Conservation (phyloP, 2,329 filamentous ascomycete genomes). For the Fusarium avenaceum region DNA sequence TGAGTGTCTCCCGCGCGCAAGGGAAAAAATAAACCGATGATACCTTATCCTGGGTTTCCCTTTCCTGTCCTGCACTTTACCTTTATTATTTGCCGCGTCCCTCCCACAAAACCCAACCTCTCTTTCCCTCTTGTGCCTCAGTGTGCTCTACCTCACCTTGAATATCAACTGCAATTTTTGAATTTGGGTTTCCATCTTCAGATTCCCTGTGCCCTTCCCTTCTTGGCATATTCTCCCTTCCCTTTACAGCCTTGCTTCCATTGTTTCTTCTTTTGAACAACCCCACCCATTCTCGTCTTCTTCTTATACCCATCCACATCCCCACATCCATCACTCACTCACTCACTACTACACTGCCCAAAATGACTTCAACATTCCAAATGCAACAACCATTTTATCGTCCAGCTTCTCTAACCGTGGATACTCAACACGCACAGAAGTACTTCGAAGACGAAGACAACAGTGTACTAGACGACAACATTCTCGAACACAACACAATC, state of each 20-base stretch:
- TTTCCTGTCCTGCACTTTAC: background rate
- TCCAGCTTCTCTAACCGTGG: conserved; percentile 64
- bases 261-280: conserved; percentile 36
- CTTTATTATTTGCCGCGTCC: conserved; percentile 50
- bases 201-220: conserved; percentile 37
- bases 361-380: conserved; percentile 65
- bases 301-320: conserved; percentile 32
- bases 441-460: conserved; percentile 72
- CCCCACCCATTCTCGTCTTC: conserved; percentile 23
- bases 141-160: conserved; percentile 44
- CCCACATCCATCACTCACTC: conserved; percentile 29
- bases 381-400: conserved; percentile 66
- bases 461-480: conserved; percentile 71
- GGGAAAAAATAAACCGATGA: conserved; percentile 37
- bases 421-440: conserved; percentile 67
- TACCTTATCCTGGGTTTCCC: conserved; percentile 15
- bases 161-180: conserved; percentile 36
- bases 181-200: conserved; percentile 40
- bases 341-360: conserved; percentile 42
- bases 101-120: conserved; percentile 45
- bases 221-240: conserved; percentile 44
- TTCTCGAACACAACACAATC: conserved; percentile 70
- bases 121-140: conserved; percentile 41
- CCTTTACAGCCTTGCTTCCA: conserved; percentile 41
- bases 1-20: conserved; percentile 43